Percentiles rank a stretch among this genome's conserved stretches.
phyloP scores from a whole-genome alignment of 2,329 filamentous ascomycete genomes.

The Ophiostoma perfectum region DNA sequence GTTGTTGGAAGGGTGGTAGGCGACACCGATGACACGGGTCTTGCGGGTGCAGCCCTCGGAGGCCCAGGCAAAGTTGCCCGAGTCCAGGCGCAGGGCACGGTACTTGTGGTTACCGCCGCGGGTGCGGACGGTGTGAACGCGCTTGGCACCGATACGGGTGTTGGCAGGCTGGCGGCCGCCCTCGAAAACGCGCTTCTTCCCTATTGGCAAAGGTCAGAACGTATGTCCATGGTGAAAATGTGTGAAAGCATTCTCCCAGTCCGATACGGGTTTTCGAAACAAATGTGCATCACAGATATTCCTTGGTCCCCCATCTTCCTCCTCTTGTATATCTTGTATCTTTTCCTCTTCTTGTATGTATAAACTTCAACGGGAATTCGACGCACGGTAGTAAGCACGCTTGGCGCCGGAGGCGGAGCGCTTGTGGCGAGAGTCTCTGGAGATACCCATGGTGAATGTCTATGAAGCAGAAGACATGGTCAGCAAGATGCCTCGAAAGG shows the following conservation, averaged over 20 bases:
- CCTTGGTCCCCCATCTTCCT: constrained; percentile 1
- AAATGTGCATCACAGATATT: constrained; percentile 9
- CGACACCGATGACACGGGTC: constrained; percentile 96
- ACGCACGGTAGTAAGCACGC: constrained; percentile 84
- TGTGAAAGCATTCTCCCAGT: constrained; percentile 26
- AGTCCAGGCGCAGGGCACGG: constrained; percentile 96
- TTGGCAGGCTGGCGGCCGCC: constrained; percentile 98
- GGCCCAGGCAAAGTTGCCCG: constrained; percentile 99
- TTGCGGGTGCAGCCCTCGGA: constrained; percentile 98
- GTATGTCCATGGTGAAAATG: constrained; percentile 46
- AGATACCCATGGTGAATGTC: constrained; percentile 96
- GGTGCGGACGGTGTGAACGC: constrained; percentile 40
- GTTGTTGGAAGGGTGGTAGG: constrained; percentile 99
- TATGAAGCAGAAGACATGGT: constrained; percentile 39
- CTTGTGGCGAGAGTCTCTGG: constrained; percentile 99
- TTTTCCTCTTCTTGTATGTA: not conserved
- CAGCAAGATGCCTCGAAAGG: not conserved
- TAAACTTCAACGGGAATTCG: constrained; percentile 30
- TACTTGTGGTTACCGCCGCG: constrained; percentile 95
- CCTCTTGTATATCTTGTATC: constrained; percentile 7
- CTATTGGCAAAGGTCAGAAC: constrained; percentile 70
- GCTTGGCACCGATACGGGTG: constrained; percentile 84
- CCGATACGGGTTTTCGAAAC: constrained; percentile 63
- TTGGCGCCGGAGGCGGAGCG: constrained; percentile 98
- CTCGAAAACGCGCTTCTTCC: constrained; percentile 99